phyloP scores from a whole-genome alignment of 768 basidiomycete genomes.

The Lactarius hengduanensis region DNA sequence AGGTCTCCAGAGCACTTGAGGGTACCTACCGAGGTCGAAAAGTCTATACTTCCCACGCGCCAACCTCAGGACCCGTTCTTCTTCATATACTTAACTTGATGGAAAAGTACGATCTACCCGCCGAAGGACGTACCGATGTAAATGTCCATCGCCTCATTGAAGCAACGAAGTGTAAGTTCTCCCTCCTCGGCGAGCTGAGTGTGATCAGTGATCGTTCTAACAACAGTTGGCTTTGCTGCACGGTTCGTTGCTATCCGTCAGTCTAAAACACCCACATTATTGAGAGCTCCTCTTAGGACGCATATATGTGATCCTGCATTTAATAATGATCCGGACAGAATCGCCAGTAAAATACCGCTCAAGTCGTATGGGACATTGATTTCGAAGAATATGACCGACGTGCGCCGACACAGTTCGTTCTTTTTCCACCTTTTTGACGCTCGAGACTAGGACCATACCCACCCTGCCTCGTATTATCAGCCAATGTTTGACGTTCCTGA shows the following conservation, averaged over 20 bases:
- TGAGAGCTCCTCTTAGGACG: slow-evolving; percentile 51
- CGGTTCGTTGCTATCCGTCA: slow-evolving; percentile 38
- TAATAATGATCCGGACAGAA: slow-evolving; percentile 50
- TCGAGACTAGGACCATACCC: slow-evolving; percentile 66
- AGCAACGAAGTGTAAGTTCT: slow-evolving; percentile 69
- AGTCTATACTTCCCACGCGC: slow-evolving; percentile 82
- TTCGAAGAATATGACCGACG: slow-evolving; percentile 76
- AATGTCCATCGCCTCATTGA: slow-evolving; percentile 83
- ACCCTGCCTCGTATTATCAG: slow-evolving; percentile 78
- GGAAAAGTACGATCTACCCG: slow-evolving; percentile 62
- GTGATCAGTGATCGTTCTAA: neutral
- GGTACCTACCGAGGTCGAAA: slow-evolving; percentile 76
- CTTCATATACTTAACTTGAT: slow-evolving; percentile 90
- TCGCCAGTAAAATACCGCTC: slow-evolving; percentile 58
- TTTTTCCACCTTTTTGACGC: neutral
- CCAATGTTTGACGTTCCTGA: slow-evolving; percentile 72
- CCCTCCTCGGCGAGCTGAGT: slow-evolving; percentile 14
- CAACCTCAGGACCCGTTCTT: slow-evolving; percentile 85
- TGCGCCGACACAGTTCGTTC: slow-evolving; percentile 39
- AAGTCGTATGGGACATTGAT: slow-evolving; percentile 66
- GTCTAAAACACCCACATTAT: neutral
- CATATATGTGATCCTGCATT: slow-evolving; percentile 79
- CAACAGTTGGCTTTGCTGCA: slow-evolving; percentile 62
- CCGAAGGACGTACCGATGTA: slow-evolving; percentile 53
- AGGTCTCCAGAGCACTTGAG: slow-evolving; percentile 68